phyloP scores from a whole-genome alignment of 140 eudicot species.

The Cichorium intybus region DNA sequence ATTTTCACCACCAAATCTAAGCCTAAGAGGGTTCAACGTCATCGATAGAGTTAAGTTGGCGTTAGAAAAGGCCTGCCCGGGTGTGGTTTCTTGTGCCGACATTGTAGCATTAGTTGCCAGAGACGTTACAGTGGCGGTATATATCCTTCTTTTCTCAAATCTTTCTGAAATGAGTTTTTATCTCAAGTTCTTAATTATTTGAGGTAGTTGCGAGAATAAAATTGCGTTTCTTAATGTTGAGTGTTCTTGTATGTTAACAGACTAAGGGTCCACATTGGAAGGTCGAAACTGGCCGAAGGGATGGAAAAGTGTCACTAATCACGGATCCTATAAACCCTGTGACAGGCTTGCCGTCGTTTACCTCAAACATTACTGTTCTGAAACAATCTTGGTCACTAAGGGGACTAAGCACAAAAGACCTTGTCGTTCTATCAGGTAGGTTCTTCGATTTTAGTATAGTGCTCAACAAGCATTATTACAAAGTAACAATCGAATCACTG shows the following conservation, averaged over 20 bases:
- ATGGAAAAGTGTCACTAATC: slow-evolving; percentile 47
- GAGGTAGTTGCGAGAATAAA: no score
- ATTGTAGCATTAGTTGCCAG: slow-evolving; percentile 43
- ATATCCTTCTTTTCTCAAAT: background rate
- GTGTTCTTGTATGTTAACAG: slow-evolving; percentile 22
- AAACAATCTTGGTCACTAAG: slow-evolving; percentile 26
- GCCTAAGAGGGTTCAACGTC: slow-evolving; percentile 34
- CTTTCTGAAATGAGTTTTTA: background rate
- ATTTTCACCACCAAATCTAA: slow-evolving; percentile 30
- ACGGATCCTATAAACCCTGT: slow-evolving; percentile 23
- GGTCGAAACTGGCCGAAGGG: slow-evolving; percentile 70
- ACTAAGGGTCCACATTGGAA: slow-evolving; percentile 50
- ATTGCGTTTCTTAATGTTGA: background rate
- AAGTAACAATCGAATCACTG: no score
- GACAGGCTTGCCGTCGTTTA: slow-evolving; percentile 34
- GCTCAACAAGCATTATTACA: no score
- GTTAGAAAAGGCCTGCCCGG: slow-evolving; percentile 42
- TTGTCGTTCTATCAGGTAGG: slow-evolving; percentile 64
- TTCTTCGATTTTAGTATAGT: no score
- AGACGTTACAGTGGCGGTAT: slow-evolving; percentile 33
- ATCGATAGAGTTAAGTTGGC: slow-evolving; percentile 38
- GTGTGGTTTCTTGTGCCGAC: slow-evolving; percentile 67
- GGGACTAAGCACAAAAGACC: slow-evolving; percentile 55
- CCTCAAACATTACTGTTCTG: slow-evolving; percentile 36
- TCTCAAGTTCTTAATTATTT: no score